phyloP scores from a whole-genome alignment of 208 protist genomes.

The Acanthamoeba divionensis region DNA sequence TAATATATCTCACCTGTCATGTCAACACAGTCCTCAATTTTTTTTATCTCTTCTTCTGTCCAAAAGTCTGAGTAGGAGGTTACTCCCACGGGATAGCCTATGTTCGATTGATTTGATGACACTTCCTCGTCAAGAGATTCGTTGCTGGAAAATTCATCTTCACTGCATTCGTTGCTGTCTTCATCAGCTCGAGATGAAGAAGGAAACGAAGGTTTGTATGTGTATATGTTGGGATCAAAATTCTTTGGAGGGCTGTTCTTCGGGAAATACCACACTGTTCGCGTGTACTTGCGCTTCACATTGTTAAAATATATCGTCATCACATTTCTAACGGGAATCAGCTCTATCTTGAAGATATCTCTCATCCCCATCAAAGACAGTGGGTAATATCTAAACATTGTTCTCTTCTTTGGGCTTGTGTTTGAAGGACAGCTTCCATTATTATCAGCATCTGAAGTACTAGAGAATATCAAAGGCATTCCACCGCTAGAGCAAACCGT shows the following conservation, averaged over 20 bases:
- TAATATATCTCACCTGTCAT: too few relatives aligned
- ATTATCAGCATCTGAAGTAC: too few relatives aligned
- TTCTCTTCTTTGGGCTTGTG: too few relatives aligned
- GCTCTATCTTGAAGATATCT: constrained; percentile 8
- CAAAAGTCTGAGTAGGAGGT: constrained; percentile 25
- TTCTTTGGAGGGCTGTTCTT: neutral
- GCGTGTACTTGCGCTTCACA: neutral
- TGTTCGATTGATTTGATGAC: neutral
- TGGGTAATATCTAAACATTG: neutral
- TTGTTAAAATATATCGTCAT: neutral
- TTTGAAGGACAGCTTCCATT: too few relatives aligned
- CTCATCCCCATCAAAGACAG: constrained; percentile 11
- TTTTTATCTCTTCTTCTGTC: neutral
- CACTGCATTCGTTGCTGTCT: too few relatives aligned
- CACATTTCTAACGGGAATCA: neutral
- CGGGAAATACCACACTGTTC: constrained; percentile 32
- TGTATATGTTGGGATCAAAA: neutral
- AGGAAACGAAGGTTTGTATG: neutral
- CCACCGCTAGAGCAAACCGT: too few relatives aligned
- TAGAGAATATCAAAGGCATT: too few relatives aligned
- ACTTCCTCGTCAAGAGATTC: neutral
- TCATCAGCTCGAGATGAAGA: too few relatives aligned
- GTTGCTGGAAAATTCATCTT: too few relatives aligned
- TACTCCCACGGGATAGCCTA: neutral
- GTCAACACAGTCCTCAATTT: neutral